Evolutionary conservation across 768 basidiomycete species (phyloP).

Genomic region (Rhodotorula sphaerocarpa): DNA sequence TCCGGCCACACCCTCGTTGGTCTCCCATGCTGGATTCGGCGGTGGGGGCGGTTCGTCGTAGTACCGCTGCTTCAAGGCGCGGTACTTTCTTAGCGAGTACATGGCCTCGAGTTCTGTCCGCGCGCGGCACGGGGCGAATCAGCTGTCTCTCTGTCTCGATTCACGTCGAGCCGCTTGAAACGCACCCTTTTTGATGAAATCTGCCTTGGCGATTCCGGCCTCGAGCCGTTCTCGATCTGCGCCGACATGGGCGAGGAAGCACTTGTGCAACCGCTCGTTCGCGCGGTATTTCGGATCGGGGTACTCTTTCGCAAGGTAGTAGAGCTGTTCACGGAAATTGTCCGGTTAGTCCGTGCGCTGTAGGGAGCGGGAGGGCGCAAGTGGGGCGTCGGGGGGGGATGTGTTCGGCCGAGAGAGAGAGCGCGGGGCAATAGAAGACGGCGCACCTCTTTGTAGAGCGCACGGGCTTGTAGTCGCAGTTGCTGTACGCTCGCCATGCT

Average conservation of each 20-base stretch:
- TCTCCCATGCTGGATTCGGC: neutral
- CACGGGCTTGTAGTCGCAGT: slow-evolving; percentile 18
- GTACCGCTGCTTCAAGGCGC: slow-evolving; percentile 27
- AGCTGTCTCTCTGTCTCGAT: neutral
- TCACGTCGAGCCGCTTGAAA: neutral
- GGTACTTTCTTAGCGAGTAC: slow-evolving; percentile 29
- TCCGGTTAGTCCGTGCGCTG: neutral
- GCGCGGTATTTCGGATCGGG: slow-evolving; percentile 31
- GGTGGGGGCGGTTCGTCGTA: slow-evolving; percentile 8
- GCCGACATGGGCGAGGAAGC: slow-evolving; percentile 30
- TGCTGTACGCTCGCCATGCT: slow-evolving; percentile 16
- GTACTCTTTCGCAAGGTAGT: slow-evolving; percentile 28
- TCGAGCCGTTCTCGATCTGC: slow-evolving; percentile 14
- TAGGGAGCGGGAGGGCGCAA: neutral
- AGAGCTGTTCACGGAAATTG: slow-evolving; percentile 11
- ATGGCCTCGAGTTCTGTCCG: slow-evolving; percentile 33
- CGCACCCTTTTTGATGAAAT: slow-evolving; percentile 33
- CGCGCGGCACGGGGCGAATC: neutral
- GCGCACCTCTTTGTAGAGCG: slow-evolving; percentile 34
- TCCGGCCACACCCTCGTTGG: no score
- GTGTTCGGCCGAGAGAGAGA: neutral
- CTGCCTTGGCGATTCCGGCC: slow-evolving; percentile 29
- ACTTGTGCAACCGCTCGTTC: slow-evolving; percentile 23
- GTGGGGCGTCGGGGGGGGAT: slow-evolving; percentile 1
- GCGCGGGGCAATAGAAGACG: neutral